Percentiles rank a stretch among this genome's conserved stretches.
Conservation (phyloP, 139 green algal genomes). For the Asterochloris erici region DNA sequence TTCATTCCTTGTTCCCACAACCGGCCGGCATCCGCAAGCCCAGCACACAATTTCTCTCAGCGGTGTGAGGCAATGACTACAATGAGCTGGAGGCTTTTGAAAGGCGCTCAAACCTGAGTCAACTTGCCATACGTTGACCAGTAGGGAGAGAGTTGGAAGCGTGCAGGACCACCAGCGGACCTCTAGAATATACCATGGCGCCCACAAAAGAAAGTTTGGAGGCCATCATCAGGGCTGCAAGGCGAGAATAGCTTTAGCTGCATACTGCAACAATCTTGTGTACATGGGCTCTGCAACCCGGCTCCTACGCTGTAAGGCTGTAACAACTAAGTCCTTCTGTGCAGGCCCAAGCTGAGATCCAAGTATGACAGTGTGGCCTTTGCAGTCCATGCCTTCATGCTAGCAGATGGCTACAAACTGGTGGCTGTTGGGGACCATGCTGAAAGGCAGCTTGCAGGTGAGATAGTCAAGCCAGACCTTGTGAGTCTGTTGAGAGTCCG, state of each 20-base stretch:
- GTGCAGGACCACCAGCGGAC: too few relatives aligned
- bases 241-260: not conserved
- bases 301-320: not conserved
- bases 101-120: too few relatives aligned
- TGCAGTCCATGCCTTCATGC: constrained; percentile 38
- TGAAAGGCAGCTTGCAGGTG: constrained; percentile 21
- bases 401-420: constrained; percentile 52
- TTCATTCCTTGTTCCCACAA: too few relatives aligned
- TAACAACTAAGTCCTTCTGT: not conserved
- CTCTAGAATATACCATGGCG: not conserved
- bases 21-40: too few relatives aligned
- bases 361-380: constrained; percentile 32
- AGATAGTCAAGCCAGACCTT: too few relatives aligned
- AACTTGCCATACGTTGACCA: too few relatives aligned
- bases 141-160: too few relatives aligned
- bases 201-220: not conserved
- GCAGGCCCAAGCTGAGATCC: constrained; percentile 7
- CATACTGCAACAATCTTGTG: not conserved
- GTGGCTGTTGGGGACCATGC: constrained; percentile 38
- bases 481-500: too few relatives aligned
- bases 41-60: too few relatives aligned
- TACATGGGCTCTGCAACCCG: not conserved
- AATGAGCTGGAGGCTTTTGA: too few relatives aligned
- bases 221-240: constrained; percentile 10
- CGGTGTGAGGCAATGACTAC: too few relatives aligned